Evolutionary conservation across 202 grass and related monocot genomes (phyloP).

Genomic region (Setaria viridis): DNA sequence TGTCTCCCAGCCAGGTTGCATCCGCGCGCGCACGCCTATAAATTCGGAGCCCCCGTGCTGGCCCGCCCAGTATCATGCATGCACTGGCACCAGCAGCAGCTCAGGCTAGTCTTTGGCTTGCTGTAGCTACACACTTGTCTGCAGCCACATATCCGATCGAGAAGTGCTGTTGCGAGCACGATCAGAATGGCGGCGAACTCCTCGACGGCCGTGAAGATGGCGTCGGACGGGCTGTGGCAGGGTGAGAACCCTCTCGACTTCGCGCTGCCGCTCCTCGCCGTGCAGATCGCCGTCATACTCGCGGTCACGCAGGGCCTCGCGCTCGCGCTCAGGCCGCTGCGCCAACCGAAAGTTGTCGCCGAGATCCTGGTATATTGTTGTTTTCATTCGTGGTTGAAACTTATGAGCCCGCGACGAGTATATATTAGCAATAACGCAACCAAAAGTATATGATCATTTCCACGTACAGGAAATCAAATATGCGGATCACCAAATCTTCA

Average conservation of each 20-base stretch:
- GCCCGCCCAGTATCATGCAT: not conserved
- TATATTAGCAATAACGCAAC: too few species aligned
- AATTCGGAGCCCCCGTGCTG: not conserved
- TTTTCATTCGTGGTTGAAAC: too few species aligned
- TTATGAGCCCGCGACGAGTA: too few species aligned
- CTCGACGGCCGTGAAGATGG: conserved; percentile 58
- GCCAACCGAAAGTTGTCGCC: conserved; percentile 78
- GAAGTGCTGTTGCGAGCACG: too few species aligned
- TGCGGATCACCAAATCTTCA: not conserved
- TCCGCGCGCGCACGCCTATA: conserved; percentile 19
- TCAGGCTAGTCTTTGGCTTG: not conserved
- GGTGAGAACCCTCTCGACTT: conserved; percentile 81
- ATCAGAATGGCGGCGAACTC: not conserved
- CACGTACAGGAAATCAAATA: not conserved
- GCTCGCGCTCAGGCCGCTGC: conserved; percentile 66
- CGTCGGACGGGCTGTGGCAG: conserved; percentile 85
- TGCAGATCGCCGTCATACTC: conserved; percentile 69
- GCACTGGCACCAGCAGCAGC: not conserved
- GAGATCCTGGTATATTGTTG: conserved; percentile 58
- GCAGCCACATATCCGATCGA: not conserved
- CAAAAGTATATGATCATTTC: not conserved
- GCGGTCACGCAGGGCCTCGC: conserved; percentile 64
- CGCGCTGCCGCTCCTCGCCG: conserved; percentile 68
- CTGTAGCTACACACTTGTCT: too few species aligned
- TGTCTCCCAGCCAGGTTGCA: conserved; percentile 32